Evolutionary conservation across 768 basidiomycete genomes (phyloP).

Genomic region (Agaricus sinodeliciosus): DNA sequence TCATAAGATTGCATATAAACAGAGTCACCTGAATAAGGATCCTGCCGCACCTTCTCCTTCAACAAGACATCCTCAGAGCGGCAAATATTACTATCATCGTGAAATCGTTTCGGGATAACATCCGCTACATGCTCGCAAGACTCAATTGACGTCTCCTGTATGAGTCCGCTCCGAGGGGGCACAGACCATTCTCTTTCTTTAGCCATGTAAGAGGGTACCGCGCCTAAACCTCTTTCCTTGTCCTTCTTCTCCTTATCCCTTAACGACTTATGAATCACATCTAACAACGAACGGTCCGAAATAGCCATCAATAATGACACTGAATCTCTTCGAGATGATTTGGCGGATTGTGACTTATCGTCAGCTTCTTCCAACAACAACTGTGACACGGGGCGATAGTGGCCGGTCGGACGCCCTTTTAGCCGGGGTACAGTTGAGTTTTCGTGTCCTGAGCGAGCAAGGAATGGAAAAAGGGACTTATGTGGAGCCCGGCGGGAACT

Average conservation of each 20-base stretch:
- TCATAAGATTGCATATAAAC: conserved; percentile 69
- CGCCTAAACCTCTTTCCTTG: conserved; percentile 13
- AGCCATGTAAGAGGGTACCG: conserved; percentile 11
- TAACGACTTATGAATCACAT: conserved; percentile 29
- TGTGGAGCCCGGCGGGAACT: conserved; percentile 8
- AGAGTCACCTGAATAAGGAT: conserved; percentile 43
- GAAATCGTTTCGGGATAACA: neutral
- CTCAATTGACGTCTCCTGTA: neutral
- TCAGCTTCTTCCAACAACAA: conserved; percentile 19
- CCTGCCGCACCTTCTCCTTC: conserved; percentile 34
- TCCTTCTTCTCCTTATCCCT: conserved; percentile 26
- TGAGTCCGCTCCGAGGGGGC: neutral
- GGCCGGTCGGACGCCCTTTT: conserved; percentile 16
- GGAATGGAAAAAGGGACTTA: neutral
- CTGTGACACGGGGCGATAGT: conserved; percentile 36
- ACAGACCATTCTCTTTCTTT: conserved; percentile 10
- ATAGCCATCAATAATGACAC: conserved; percentile 1
- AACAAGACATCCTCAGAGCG: conserved; percentile 17
- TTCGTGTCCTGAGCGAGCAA: neutral
- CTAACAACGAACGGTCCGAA: conserved; percentile 5
- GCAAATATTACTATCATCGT: conserved; percentile 16
- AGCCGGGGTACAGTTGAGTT: neutral
- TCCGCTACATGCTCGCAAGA: neutral
- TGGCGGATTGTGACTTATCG: neutral
- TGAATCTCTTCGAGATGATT: conserved; percentile 2